Evolutionary conservation across 164 flowering plant genomes (phyloP), one percentile per base, ranked within the genome.

Genomic region (Dillenia turbinata): DNA sequence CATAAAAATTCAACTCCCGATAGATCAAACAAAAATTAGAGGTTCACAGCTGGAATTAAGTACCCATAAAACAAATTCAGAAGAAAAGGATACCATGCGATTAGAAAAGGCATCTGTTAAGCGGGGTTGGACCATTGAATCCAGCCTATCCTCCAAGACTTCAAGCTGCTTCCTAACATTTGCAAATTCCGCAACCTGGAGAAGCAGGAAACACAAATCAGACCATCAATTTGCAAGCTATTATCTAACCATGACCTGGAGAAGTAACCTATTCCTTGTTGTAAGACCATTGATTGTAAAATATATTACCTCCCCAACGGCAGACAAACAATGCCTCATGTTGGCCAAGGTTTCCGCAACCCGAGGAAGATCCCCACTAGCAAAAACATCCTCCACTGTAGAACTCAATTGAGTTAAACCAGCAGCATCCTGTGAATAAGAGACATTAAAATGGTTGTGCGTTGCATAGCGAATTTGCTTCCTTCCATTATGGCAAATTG

Each of bases 361-460:
- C 9, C 86, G 86, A 54, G 98, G 87, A 77, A 95, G 97, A 80
- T 95, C 98, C 10, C 98, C 97, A 77, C 96, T 92, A 19, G 96
- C 89, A 90, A 95, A 95, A n/a, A 95, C 97, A 82, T 88, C 99
- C 81, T 95, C 99, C 58, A 95, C 96, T 40, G 96, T 95, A 11
- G 97, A 88, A 68, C 99, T 95, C 64, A 95, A 72, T 61, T 95
- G 96, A 43, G 99, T 85, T 75, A 95, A 83, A 24, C 99, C 97
- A 54, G 99, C 99, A 74, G 99, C 99, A 82, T 95, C 99, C 99
- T 95, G 69, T 58, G 45, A 51, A 64, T 8, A 15, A 60, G 24
- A 40, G 10, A 14, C 19, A 48, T 9, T 1, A 26, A 33, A 33
- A 33, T 33, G 40, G 40, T 33, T 33, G 5, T 33, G 7, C 40